phyloP scores from a whole-genome alignment of 169 alveolate species.

The Plasmodium vinckei region DNA sequence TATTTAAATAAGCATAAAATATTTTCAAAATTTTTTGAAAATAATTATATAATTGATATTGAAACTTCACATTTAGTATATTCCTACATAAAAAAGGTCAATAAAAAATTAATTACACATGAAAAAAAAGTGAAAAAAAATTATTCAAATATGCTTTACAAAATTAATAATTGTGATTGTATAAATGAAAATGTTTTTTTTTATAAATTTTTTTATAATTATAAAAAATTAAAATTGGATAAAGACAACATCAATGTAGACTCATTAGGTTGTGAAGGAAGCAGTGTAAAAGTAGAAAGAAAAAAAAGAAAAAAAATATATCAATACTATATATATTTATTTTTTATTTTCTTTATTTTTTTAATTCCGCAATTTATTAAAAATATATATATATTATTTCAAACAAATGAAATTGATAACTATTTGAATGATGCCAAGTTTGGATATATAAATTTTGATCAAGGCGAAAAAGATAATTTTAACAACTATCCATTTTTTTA shows the following conservation, averaged over 20 bases:
- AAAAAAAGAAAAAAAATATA: constrained; percentile 51
- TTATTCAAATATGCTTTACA: constrained; percentile 52
- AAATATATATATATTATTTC: constrained; percentile 43
- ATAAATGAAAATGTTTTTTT: constrained; percentile 61
- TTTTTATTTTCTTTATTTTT: constrained; percentile 47
- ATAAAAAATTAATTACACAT: constrained; percentile 30
- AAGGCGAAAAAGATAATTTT: not conserved
- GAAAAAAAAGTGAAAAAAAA: constrained; percentile 26
- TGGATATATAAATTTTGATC: not conserved
- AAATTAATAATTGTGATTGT: constrained; percentile 51
- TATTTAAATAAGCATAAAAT: constrained; percentile 66
- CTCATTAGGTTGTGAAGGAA: not conserved
- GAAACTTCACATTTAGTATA: constrained; percentile 19
- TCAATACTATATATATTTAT: constrained; percentile 53
- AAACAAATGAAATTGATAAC: constrained; percentile 19
- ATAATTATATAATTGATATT: constrained; percentile 4
- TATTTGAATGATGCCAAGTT: constrained; percentile 5
- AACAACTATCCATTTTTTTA: constrained; percentile 20
- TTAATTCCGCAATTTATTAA: constrained; percentile 49
- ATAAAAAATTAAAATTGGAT: constrained; percentile 32
- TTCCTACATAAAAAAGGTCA: constrained; percentile 33
- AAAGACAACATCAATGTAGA: constrained; percentile 3
- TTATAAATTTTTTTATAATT: constrained; percentile 50
- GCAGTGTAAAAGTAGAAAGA: not conserved
- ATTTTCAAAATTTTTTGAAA: constrained; percentile 27